phyloP scores from a whole-genome alignment of 1,284 basidiomycete genomes.

The Gymnopus androsaceus region DNA sequence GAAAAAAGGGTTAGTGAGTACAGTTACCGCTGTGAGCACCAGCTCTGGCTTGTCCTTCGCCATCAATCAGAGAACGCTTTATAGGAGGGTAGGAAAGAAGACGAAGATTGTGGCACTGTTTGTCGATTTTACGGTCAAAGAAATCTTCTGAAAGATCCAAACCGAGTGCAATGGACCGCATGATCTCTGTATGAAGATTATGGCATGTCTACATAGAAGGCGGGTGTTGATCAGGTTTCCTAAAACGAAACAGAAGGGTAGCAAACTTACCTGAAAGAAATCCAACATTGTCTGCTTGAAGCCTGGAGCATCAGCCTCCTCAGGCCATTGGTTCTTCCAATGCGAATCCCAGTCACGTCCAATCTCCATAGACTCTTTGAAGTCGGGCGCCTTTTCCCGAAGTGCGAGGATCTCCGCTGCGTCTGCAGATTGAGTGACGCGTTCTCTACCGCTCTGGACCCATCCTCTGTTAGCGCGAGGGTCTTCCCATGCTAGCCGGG shows the following conservation, averaged over 20 bases:
- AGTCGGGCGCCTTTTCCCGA: conserved; percentile 73
- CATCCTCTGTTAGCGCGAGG: conserved; percentile 84
- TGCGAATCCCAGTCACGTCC: conserved; percentile 75
- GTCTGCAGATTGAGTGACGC: conserved; percentile 74
- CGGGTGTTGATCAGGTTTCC: conserved; percentile 3
- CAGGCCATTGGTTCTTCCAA: conserved; percentile 82
- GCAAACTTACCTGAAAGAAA: conserved; percentile 63
- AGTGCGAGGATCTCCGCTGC: conserved; percentile 73
- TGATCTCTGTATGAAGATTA: conserved; percentile 70
- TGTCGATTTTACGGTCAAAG: conserved; percentile 73
- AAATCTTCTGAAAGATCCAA: conserved; percentile 70
- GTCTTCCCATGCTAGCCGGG: conserved; percentile 73
- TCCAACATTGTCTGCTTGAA: conserved; percentile 74
- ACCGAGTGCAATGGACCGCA: conserved; percentile 81
- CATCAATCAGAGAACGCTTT: conserved; percentile 53
- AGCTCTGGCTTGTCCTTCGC: conserved; percentile 74
- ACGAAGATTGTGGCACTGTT: conserved; percentile 77
- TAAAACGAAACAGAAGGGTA: background rate
- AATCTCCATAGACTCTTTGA: conserved; percentile 85
- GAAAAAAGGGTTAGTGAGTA: background rate
- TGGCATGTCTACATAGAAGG: conserved; percentile 60
- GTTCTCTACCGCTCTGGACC: conserved; percentile 77
- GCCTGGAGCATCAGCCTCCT: conserved; percentile 57
- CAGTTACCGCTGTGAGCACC: conserved; percentile 73
- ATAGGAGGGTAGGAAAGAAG: conserved; percentile 77